Base-by-base conservation (phyloP, 2,329 filamentous ascomycete genomes). In the Huntiella savannae region DNA sequence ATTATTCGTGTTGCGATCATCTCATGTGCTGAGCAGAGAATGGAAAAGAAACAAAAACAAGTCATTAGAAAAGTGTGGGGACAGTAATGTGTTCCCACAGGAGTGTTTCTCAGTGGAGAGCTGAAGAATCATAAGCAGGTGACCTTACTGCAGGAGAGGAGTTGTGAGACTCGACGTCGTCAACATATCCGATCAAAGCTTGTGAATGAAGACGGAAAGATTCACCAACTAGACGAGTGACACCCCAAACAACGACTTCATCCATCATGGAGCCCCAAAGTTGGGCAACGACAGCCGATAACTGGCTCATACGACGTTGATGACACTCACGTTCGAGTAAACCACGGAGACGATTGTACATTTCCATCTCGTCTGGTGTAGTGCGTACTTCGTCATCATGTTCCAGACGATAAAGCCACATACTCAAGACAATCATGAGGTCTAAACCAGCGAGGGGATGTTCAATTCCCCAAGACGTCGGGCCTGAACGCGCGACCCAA, bases 351-450 rank as follows among this genome's bases (percentile, higher is more conserved):
- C 92, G 93, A 68, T 87, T 82, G 64, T 93, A 92, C 84, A 93
- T 92, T 62, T 69, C 71, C 55, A 82, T 64, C 63, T 94, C 85
- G 57, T 92, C 85, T 54, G 82, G 79, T 28, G 77, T 83, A 33
- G 84, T 82, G 19, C 80, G 79, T 32, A 35, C 15, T 15, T 36
- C 40, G 67, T 96, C 88, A 68, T 98, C 91, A 67, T 96, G 87
- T 80, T 98, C 91, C 69, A 98, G 80, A 66, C 87, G 86, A 69
- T 95, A 96, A 56, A 98, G 79, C 91, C 91, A 98, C 54, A 96
- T 71, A 57, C 85, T 95, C 55, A 98, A 79, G 55, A 95, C 91
- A 61, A 96, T 91, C 77, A 98, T 94, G 54, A 96, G 72, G 62
- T 98, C 91, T 67, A 98, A 77, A 52, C 88, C 88, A 58, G 87